Evolutionary conservation across 768 basidiomycete genomes (phyloP).

Genomic region (Cyclocybe cylindracea): DNA sequence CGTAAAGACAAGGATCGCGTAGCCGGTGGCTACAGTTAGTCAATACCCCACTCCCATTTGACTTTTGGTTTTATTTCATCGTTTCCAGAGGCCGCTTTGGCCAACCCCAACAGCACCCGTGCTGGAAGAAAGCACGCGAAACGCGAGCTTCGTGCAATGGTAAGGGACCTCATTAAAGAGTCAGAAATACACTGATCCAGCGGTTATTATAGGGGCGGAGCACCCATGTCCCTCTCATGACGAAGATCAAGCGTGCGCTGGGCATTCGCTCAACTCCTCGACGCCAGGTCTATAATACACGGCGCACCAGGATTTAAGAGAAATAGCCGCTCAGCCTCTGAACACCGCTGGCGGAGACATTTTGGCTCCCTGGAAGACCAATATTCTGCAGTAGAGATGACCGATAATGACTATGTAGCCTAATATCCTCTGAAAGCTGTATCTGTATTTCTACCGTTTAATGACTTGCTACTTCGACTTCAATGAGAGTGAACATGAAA

Average conservation of each 20-base stretch:
- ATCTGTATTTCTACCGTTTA: too few relatives aligned
- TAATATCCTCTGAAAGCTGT: too few relatives aligned
- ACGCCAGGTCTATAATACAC: conserved; percentile 8
- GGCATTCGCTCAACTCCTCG: conserved; percentile 50
- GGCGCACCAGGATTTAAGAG: conserved; percentile 7
- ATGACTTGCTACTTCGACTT: too few relatives aligned
- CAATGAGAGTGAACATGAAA: too few relatives aligned
- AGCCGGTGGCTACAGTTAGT: conserved; percentile 50
- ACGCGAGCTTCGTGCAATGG: conserved; percentile 46
- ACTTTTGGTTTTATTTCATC: conserved; percentile 2
- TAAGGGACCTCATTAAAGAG: conserved; percentile 19
- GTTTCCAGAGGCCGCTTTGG: conserved; percentile 41
- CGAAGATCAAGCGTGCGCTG: conserved; percentile 50
- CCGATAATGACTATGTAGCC: too few relatives aligned
- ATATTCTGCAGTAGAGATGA: too few relatives aligned
- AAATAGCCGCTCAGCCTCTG: background rate
- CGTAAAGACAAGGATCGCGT: conserved; percentile 44
- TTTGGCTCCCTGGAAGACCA: too few relatives aligned
- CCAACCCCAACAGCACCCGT: conserved; percentile 52
- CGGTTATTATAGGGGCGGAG: conserved; percentile 37
- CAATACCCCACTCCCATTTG: background rate
- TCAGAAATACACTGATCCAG: background rate
- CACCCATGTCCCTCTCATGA: conserved; percentile 51
- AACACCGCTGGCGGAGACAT: too few relatives aligned
- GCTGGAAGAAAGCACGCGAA: conserved; percentile 47